phyloP scores from a whole-genome alignment of 2,329 filamentous ascomycete genomes.

The Chaetothyriales sp. region DNA sequence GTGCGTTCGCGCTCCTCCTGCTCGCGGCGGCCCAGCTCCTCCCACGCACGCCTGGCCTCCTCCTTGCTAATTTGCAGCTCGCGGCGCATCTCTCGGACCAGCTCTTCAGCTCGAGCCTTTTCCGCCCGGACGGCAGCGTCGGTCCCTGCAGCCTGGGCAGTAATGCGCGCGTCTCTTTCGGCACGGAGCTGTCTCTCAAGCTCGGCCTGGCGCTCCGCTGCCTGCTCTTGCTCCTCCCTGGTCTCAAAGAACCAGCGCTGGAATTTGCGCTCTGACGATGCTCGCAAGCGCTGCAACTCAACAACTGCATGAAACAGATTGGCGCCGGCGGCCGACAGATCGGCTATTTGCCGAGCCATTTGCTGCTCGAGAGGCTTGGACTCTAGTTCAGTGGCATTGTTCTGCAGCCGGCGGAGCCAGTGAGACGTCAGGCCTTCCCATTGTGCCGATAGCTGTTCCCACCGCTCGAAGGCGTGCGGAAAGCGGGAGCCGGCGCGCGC shows the following conservation, averaged over 20 bases:
- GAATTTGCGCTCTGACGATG: conserved; percentile 92
- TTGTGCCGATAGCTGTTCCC: conserved; percentile 91
- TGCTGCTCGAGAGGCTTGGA: conserved; percentile 73
- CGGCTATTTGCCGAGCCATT: conserved; percentile 83
- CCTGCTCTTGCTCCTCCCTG: conserved; percentile 68
- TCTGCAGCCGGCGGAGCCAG: conserved; percentile 85
- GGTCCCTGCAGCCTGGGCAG: conserved; percentile 24
- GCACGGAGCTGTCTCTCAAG: conserved; percentile 60
- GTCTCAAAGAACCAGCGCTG: conserved; percentile 98
- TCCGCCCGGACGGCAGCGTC: conserved; percentile 54
- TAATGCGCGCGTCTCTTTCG: conserved; percentile 56
- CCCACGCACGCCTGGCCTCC: conserved; percentile 89
- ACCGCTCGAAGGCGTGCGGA: conserved; percentile 91
- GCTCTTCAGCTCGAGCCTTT: conserved; percentile 54
- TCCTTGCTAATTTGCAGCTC: conserved; percentile 92
- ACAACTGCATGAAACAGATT: conserved; percentile 97
- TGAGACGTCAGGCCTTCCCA: conserved; percentile 97
- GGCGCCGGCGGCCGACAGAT: conserved; percentile 89
- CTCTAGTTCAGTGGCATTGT: conserved; percentile 73
- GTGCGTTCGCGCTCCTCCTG: conserved; percentile 84
- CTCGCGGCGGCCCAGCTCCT: conserved; percentile 83
- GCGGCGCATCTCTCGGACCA: conserved; percentile 78
- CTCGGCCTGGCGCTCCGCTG: conserved; percentile 66
- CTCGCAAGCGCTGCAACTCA: conserved; percentile 80
- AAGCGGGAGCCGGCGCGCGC: conserved; percentile 28